Conservation (phyloP, 2,329 filamentous ascomycete genomes). For the Colletotrichum abscissum region DNA sequence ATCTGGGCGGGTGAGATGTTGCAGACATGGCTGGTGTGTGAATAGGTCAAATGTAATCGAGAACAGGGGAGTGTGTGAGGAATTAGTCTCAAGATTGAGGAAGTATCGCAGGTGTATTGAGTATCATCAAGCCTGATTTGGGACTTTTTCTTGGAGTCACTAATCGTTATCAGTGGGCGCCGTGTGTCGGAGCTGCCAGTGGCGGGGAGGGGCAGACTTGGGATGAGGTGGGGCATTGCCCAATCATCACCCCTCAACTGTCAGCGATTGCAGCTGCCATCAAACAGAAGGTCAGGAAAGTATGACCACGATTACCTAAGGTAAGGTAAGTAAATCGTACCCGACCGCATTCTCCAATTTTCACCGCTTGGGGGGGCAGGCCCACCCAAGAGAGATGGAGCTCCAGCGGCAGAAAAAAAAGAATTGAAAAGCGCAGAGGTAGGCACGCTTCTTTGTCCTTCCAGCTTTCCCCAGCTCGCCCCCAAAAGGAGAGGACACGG, state of each 20-base stretch:
- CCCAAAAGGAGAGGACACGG: slow-evolving; percentile 37
- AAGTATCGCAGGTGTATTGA: background rate
- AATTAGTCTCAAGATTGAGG: background rate
- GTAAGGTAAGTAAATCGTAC: background rate
- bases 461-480: slow-evolving; percentile 18
- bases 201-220: background rate
- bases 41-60: background rate
- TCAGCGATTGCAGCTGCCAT: slow-evolving; percentile 2
- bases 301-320: too few relatives aligned
- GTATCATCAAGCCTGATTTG: background rate
- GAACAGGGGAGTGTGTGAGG: background rate
- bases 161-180: slow-evolving; percentile 18
- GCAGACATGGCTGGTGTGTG: slow-evolving; percentile 23
- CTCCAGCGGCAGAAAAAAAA: slow-evolving; percentile 33
- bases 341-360: slow-evolving; percentile 10
- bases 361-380: slow-evolving; percentile 22
- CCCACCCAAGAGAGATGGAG: background rate
- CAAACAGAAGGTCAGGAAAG: background rate
- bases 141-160: slow-evolving; percentile 21
- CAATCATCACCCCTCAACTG: slow-evolving; percentile 21
- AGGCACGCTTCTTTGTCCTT: slow-evolving; percentile 22
- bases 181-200: slow-evolving; percentile 28
- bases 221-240: slow-evolving; percentile 27
- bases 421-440: slow-evolving; percentile 28
- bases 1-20: slow-evolving; percentile 60